Evolutionary conservation across 139 green algal species (phyloP).

Genomic region (Coccomyxa sp.): DNA sequence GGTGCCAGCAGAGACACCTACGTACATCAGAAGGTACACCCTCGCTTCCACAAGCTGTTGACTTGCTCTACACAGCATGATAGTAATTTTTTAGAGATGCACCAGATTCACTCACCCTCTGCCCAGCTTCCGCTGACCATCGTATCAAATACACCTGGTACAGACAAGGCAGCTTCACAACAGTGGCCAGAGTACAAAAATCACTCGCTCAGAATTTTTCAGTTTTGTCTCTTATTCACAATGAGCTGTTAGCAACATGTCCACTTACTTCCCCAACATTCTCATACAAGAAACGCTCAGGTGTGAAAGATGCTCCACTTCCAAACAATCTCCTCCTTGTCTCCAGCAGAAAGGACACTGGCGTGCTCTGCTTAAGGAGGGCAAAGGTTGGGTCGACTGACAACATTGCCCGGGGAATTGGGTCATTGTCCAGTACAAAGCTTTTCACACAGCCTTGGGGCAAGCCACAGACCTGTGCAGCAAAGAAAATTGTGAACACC

Average conservation of each 20-base stretch:
- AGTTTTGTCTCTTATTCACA: no score
- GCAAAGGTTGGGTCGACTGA: conserved; percentile 51
- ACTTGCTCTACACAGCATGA: no score
- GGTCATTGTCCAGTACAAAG: conserved; percentile 66
- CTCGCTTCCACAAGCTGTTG: no score
- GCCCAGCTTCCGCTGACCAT: no score
- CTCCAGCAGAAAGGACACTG: conserved; percentile 35
- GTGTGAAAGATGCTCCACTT: conserved; percentile 26
- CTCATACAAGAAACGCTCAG: conserved; percentile 49
- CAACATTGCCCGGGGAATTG: conserved; percentile 56
- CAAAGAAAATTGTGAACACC: background rate
- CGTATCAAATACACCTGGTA: no score
- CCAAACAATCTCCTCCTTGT: conserved; percentile 36
- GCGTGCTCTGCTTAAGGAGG: conserved; percentile 18
- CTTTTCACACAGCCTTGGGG: conserved; percentile 19
- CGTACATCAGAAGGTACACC: background rate
- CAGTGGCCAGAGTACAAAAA: no score
- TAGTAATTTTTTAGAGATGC: no score
- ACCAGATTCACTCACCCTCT: no score
- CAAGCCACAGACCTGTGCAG: conserved; percentile 24
- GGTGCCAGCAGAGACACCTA: conserved; percentile 25
- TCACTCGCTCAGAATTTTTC: no score
- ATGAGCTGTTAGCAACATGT: no score
- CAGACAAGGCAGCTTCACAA: no score
- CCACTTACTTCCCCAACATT: conserved; percentile 25